Conservation (phyloP, 176 grass and related monocot species). For the Tuctoria greenei region DNA sequence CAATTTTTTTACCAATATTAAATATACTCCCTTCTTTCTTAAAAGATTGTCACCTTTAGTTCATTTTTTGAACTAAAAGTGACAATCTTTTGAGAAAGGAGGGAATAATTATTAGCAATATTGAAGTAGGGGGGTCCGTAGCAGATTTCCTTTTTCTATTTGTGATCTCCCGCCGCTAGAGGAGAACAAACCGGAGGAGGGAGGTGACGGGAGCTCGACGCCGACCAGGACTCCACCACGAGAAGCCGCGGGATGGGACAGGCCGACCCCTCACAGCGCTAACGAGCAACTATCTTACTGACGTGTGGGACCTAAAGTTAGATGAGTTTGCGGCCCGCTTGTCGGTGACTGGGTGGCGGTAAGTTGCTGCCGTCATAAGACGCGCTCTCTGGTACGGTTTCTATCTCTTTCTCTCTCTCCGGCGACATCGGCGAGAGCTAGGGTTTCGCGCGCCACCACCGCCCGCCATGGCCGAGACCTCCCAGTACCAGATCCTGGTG, state of each 20-base stretch:
- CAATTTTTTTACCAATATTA: too few relatives aligned
- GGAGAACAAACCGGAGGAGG: constrained; percentile 4
- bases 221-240: constrained; percentile 26
- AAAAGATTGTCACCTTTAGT: too few relatives aligned
- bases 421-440: constrained; percentile 37
- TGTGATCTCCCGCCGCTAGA: not conserved
- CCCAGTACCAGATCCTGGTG: constrained; percentile 71
- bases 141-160: not conserved
- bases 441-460: constrained; percentile 38
- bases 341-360: not conserved
- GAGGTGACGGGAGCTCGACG: not conserved
- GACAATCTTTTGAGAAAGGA: too few relatives aligned
- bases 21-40: too few relatives aligned
- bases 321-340: not conserved
- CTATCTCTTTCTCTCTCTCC: not conserved
- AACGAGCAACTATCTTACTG: not conserved
- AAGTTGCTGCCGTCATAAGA: not conserved
- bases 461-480: constrained; percentile 40
- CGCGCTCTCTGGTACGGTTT: not conserved
- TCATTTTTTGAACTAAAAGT: too few relatives aligned
- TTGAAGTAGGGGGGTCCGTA: too few relatives aligned
- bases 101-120: too few relatives aligned
- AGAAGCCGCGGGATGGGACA: not conserved
- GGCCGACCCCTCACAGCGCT: not conserved
- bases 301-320: not conserved